Percentiles rank a stretch among this genome's conserved stretches.
Conservation (phyloP, 2,329 filamentous ascomycete genomes). For the Colletotrichum phormii region DNA sequence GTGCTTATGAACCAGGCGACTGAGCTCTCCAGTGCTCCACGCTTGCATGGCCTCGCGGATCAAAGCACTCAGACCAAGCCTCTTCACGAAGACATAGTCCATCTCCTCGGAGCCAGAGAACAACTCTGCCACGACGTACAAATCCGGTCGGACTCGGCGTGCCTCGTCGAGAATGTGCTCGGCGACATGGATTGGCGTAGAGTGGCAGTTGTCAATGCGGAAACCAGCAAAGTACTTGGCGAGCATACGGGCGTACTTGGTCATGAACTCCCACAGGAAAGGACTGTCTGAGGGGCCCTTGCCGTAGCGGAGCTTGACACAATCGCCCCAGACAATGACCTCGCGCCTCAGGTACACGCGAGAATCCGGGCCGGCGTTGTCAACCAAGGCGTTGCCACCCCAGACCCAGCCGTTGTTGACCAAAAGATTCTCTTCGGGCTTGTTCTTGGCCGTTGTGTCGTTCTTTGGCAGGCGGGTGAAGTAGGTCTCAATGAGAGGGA, state of each 20-base stretch:
- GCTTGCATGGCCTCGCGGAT: conserved; percentile 99
- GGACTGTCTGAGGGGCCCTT: conserved; percentile 84
- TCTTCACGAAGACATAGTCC: conserved; percentile 95
- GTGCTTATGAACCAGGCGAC: conserved; percentile 91
- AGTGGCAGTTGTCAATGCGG: conserved; percentile 98
- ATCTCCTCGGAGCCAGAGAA: conserved; percentile 96
- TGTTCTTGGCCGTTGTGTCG: conserved; percentile 80
- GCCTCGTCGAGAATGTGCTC: conserved; percentile 96
- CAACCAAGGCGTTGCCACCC: conserved; percentile 93
- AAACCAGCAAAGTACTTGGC: conserved; percentile 96
- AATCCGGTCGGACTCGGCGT: conserved; percentile 84
- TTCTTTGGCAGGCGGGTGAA: conserved; percentile 91
- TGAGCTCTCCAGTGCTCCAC: conserved; percentile 94
- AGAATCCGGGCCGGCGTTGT: conserved; percentile 91
- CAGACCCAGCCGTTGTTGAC: conserved; percentile 99
- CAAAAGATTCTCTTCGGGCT: conserved; percentile 80
- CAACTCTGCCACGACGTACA: conserved; percentile 93
- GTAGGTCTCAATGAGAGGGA: conserved; percentile 91
- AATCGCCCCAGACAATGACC: conserved; percentile 98
- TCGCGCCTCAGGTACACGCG: conserved; percentile 95
- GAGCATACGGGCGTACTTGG: conserved; percentile 88
- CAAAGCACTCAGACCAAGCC: conserved; percentile 88
- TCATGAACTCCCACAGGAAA: conserved; percentile 96
- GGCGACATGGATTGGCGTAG: conserved; percentile 92
- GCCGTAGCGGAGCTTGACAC: conserved; percentile 96